Conservation (phyloP, 2,329 filamentous ascomycete genomes). For the Sporothrix protearum region DNA sequence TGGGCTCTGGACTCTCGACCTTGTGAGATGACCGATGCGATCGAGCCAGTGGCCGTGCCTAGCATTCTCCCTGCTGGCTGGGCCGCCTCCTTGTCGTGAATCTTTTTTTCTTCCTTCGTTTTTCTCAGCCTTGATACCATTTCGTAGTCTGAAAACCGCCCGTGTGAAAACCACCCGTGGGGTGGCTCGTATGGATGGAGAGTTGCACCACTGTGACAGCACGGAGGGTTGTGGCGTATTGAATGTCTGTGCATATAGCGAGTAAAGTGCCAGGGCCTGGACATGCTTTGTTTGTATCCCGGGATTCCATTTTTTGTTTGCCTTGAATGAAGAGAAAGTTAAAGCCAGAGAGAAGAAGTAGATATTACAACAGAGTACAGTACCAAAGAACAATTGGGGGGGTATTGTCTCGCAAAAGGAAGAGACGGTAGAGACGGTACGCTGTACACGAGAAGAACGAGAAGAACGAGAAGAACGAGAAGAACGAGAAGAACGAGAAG, state of each 20-base stretch:
- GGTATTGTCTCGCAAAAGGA: constrained; percentile 15
- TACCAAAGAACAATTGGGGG: constrained; percentile 1
- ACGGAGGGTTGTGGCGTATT: neutral
- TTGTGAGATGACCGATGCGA: neutral
- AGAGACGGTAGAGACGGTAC: no score
- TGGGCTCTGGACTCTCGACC: neutral
- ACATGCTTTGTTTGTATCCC: neutral
- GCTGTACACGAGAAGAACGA: neutral
- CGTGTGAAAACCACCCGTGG: neutral
- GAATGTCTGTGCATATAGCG: neutral
- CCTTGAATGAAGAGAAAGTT: neutral
- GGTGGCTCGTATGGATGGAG: neutral
- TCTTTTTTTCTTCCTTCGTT: no score
- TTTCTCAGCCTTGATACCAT: no score
- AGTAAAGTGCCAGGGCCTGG: neutral
- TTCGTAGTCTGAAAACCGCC: neutral
- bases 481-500: neutral
- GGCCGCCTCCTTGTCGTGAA: neutral
- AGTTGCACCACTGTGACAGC: neutral
- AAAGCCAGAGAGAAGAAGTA: neutral
- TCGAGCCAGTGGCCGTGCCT: neutral
- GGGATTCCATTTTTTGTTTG: neutral
- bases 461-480: neutral
- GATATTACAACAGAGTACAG: constrained; percentile 8
- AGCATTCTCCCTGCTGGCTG: neutral